Percentiles rank a stretch among this genome's conserved stretches.
Conservation (phyloP, 2,329 filamentous ascomycete genomes). For the Cladosporium sp. region DNA sequence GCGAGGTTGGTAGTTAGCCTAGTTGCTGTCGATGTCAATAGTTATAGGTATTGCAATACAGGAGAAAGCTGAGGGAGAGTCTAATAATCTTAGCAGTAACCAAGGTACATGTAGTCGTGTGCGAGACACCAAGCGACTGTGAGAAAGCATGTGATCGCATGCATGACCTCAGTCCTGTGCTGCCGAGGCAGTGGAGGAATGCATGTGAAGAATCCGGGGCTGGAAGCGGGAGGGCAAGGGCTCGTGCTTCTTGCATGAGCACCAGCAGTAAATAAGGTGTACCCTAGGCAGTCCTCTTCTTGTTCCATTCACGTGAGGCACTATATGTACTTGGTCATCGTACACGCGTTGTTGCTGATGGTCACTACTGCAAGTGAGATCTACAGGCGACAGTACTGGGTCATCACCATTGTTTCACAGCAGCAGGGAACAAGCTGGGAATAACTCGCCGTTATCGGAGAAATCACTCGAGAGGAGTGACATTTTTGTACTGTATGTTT, state of each 20-base stretch:
- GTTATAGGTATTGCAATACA: not conserved
- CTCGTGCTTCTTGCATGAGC: not conserved
- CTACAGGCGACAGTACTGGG: no score
- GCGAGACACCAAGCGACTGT: not conserved
- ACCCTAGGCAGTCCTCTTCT: not conserved
- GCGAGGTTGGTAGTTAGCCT: not conserved
- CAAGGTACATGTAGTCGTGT: not conserved
- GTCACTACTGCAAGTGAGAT: no score
- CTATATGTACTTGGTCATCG: not conserved
- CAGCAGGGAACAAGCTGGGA: slow-evolving; percentile 9
- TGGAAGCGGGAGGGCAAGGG: not conserved
- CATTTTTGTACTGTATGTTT: not conserved
- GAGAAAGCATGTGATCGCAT: not conserved
- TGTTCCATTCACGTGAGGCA: not conserved
- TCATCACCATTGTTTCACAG: not conserved
- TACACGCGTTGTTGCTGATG: no score
- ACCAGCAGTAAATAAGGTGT: slow-evolving; percentile 1
- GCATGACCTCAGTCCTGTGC: not conserved
- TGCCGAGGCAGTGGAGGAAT: not conserved
- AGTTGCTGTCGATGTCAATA: not conserved
- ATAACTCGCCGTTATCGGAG: slow-evolving; percentile 3
- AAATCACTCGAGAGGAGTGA: not conserved
- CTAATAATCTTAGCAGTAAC: not conserved
- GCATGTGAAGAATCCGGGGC: slow-evolving; percentile 4
- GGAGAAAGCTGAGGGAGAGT: not conserved